Percentiles rank a stretch among this genome's conserved stretches.
phyloP scores from a whole-genome alignment of 2,329 filamentous ascomycete species.

The Beauveria sp. region DNA sequence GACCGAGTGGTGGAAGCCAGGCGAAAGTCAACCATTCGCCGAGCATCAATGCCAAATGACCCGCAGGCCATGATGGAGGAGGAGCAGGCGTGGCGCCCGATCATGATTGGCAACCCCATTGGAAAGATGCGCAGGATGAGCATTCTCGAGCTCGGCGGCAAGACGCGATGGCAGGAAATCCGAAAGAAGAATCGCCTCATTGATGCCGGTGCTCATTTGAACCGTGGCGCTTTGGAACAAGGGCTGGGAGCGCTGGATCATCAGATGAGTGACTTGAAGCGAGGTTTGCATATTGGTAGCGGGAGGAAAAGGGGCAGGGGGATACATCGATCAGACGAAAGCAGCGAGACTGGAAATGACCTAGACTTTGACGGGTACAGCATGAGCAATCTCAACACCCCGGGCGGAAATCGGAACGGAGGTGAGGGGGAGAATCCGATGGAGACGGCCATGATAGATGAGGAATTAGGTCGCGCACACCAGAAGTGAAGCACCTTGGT shows the following conservation, averaged over 20 bases:
- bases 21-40: constrained; percentile 38
- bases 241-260: constrained; percentile 30
- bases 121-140: constrained; percentile 63
- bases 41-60: constrained; percentile 33
- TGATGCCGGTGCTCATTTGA: constrained; percentile 33
- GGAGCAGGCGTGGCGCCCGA: constrained; percentile 57
- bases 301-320: constrained; percentile 18
- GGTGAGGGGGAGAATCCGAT: constrained; percentile 6
- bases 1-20: constrained; percentile 42
- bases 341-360: constrained; percentile 11
- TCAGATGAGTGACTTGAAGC: constrained; percentile 28
- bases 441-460: constrained; percentile 6
- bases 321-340: constrained; percentile 20
- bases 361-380: constrained; percentile 9
- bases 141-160: constrained; percentile 58
- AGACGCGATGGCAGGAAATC: constrained; percentile 69
- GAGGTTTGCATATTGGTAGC: constrained; percentile 23
- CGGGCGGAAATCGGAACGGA: background rate
- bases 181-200: constrained; percentile 51
- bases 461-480: background rate
- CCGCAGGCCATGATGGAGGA: constrained; percentile 36
- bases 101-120: constrained; percentile 64
- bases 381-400: constrained; percentile 9
- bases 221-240: constrained; percentile 27
- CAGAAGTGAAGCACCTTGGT: background rate